phyloP scores from a whole-genome alignment of 345 rosid species.

The Capsella bursapastoris region DNA sequence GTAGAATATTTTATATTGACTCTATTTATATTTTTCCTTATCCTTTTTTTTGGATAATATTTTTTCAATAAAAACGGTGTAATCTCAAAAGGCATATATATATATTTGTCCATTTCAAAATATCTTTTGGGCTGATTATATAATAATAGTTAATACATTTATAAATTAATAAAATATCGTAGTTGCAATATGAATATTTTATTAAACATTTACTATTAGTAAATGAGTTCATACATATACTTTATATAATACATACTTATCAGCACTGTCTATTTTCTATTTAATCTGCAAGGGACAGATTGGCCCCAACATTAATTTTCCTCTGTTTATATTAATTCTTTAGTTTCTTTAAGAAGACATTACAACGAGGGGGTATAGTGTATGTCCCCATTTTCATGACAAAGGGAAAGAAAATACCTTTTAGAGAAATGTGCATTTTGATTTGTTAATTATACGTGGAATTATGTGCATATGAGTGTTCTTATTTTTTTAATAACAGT shows the following conservation, averaged over 20 bases:
- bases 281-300: constrained; percentile 32
- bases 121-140: too few relatives aligned
- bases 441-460: constrained; percentile 16
- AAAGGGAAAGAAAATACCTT: not conserved
- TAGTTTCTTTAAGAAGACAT: constrained; percentile 30
- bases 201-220: too few relatives aligned
- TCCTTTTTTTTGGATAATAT: too few relatives aligned
- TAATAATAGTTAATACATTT: too few relatives aligned
- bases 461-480: not conserved
- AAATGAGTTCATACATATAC: constrained; percentile 8
- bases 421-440: constrained; percentile 23
- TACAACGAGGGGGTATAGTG: constrained; percentile 39
- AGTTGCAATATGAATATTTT: too few relatives aligned
- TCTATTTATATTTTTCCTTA: too few relatives aligned
- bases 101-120: too few relatives aligned
- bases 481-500: not conserved
- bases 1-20: too few relatives aligned
- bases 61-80: too few relatives aligned
- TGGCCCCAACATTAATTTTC: constrained; percentile 42
- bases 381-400: constrained; percentile 39
- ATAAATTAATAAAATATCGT: too few relatives aligned
- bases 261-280: constrained; percentile 38
- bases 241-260: constrained; percentile 20
- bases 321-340: constrained; percentile 17
- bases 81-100: too few relatives aligned